A percentile compares a stretch with the other conserved stretches of the same genome.
These are phyloP conservation scores for Hirsutella thompsonii DNA, from an alignment of 2,329 filamentous ascomycete genomes.

Conservation along the genomic window DNA sequence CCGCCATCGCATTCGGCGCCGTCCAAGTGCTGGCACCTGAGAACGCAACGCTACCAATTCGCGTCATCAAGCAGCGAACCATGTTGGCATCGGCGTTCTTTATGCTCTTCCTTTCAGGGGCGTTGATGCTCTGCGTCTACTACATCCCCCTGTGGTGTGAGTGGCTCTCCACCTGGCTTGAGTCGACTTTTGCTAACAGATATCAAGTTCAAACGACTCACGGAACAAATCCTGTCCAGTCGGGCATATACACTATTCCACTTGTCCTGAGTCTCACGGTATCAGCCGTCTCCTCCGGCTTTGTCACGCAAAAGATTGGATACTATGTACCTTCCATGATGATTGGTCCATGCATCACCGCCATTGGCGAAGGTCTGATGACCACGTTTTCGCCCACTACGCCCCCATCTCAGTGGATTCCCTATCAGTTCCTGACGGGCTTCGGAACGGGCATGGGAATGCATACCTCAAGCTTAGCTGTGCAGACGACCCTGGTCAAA, in stretches of 20 bases:
- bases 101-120: conserved; percentile 33
- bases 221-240: conserved; percentile 36
- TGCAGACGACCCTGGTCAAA: conserved; percentile 37
- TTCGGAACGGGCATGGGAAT: conserved; percentile 37
- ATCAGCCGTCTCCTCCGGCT: conserved; percentile 30
- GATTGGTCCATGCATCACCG: conserved; percentile 11
- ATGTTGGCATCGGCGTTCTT: conserved; percentile 28
- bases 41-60: conserved; percentile 30
- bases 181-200: conserved; percentile 22
- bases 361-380: conserved; percentile 40
- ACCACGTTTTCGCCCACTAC: conserved; percentile 37
- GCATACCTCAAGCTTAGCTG: conserved; percentile 32
- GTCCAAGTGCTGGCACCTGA: conserved; percentile 30
- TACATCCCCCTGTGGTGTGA: conserved; percentile 21
- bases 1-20: conserved; percentile 33
- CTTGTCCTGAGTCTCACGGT: conserved; percentile 37
- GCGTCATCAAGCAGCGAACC: conserved; percentile 25
- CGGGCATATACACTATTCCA: conserved; percentile 41
- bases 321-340: conserved; percentile 30
- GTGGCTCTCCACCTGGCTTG: background rate
- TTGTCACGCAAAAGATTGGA: conserved; percentile 26
- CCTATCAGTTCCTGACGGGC: conserved; percentile 43
- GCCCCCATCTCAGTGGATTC: conserved; percentile 37
- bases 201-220: conserved; percentile 33
- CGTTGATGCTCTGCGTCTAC: conserved; percentile 40